A percentile compares a stretch with the other conserved stretches of the same genome.
These are phyloP conservation scores for Myxozyma mucilagina DNA, from an alignment of 805 yeast species.

Conservation along the genomic window DNA sequence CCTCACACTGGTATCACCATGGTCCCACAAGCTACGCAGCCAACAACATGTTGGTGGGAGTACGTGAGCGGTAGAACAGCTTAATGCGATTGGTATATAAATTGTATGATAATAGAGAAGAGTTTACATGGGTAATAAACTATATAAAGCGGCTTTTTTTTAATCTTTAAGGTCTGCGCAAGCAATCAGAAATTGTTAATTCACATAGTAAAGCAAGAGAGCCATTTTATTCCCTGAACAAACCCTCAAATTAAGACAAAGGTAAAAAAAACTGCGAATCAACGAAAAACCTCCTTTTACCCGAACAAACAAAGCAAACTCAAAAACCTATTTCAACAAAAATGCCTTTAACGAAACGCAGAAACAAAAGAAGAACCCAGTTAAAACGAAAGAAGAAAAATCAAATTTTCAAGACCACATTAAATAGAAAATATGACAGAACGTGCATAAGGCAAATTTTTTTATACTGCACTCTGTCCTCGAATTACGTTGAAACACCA, in stretches of 20 bases:
- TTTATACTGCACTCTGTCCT: neutral
- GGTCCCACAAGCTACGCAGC: constrained; percentile 74
- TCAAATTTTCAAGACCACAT: neutral
- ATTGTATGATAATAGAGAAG: neutral
- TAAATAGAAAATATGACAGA: neutral
- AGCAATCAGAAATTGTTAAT: too few relatives aligned
- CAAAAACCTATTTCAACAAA: neutral
- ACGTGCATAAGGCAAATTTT: neutral
- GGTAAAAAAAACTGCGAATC: neutral
- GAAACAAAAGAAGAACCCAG: neutral
- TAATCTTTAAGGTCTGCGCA: too few relatives aligned
- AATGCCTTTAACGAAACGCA: neutral
- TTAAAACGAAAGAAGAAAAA: neutral
- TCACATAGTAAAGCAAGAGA: too few relatives aligned
- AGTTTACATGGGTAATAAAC: neutral
- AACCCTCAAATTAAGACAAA: neutral
- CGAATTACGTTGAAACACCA: too few relatives aligned
- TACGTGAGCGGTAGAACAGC: constrained; percentile 4
- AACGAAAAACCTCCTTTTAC: neutral
- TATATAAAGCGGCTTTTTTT: neutral
- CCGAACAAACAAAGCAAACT: neutral
- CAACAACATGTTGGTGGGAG: constrained; percentile 42
- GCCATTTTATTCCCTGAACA: neutral
- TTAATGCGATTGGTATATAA: neutral
- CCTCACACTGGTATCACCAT: constrained; percentile 81